Percentiles rank a stretch among this genome's conserved stretches.
phyloP scores from a whole-genome alignment of 805 yeast genomes.

The Kodamaea jinghongensis region DNA sequence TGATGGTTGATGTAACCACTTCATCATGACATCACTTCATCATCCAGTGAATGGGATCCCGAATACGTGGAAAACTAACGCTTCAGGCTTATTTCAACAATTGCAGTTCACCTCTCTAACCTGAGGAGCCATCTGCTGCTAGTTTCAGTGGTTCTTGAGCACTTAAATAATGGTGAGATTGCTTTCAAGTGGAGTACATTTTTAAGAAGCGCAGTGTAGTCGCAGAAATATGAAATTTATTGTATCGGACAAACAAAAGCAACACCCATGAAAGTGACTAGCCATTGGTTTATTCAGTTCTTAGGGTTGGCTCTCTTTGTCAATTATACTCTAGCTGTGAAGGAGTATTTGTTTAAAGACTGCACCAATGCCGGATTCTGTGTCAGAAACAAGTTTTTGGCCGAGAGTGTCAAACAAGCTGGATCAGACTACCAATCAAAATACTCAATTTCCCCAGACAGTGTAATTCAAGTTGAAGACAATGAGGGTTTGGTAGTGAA shows the following conservation, averaged over 20 bases:
- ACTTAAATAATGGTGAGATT: too few species aligned
- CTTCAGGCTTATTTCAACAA: too few species aligned
- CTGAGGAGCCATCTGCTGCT: too few species aligned
- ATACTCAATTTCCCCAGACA: conserved; percentile 23
- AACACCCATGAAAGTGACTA: neutral
- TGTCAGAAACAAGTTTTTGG: conserved; percentile 69
- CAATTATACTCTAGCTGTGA: conserved; percentile 35
- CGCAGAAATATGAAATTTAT: too few species aligned
- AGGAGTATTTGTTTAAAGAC: conserved; percentile 66
- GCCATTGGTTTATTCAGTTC: conserved; percentile 3
- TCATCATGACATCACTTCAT: too few species aligned
- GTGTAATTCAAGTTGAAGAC: conserved; percentile 11
- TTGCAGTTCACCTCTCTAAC: too few species aligned
- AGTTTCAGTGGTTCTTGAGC: too few species aligned
- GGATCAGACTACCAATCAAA: conserved; percentile 13
- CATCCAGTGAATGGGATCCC: too few species aligned
- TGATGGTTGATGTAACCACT: too few species aligned
- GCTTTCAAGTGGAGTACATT: too few species aligned
- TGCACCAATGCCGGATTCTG: conserved; percentile 87
- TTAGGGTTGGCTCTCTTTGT: conserved; percentile 1
- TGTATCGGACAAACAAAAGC: neutral
- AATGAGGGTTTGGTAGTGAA: conserved; percentile 28
- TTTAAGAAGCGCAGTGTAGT: too few species aligned
- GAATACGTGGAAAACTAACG: too few species aligned
- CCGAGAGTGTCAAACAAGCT: conserved; percentile 24